Base-by-base conservation (phyloP, 2,329 filamentous ascomycete species). In the Colletotrichum costaricense region DNA sequence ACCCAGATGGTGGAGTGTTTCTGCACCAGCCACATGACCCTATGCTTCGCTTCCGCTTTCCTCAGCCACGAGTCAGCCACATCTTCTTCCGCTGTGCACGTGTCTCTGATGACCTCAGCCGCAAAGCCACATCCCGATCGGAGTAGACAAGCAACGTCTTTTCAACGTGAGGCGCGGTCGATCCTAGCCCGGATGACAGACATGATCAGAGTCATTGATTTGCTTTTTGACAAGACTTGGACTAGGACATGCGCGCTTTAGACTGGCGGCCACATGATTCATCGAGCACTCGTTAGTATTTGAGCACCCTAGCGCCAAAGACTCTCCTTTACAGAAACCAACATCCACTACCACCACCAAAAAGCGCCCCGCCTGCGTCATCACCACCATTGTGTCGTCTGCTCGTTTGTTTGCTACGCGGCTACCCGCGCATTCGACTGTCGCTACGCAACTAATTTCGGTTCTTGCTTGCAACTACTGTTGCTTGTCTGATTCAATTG, bases 261-360 rank as follows among this genome's bases (percentile, higher is more conserved):
- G 63, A 3, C 52, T 56, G 55, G 26, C 35, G 33, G 6, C 54
- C 52, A 16, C 28, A 73, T 70, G 66, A 73, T 49, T 73, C 60
- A 73, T 69, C 70, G 46, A 64, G 3, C 22, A 56, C 67, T 60
- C 49, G 12, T 12, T 58, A 30, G 33, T 33, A 55, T 60, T 38
- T 70, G 60, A 64, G n/a, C 46, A 38, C 30, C 12, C 35, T 38
- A 52, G 70, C 16, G 12, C 54, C 19, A 16, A 46, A 33, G 42
- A 59, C 24, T 60, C 54, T 38, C 49, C 52, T 65, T 71, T 58
- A 22, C 59, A 7, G 46, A 58, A 66, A 56, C 42, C 63, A 38
- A 66, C 46, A 54, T 42, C 38, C 33, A 30, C 38, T 12, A 46
- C 28, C 9, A 33, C 56, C 35, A 22, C n/a, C 54, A 58, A 57